Conservation (phyloP, 371 early-diverging fungal species). For the Syncephalastrum contaminatum region DNA sequence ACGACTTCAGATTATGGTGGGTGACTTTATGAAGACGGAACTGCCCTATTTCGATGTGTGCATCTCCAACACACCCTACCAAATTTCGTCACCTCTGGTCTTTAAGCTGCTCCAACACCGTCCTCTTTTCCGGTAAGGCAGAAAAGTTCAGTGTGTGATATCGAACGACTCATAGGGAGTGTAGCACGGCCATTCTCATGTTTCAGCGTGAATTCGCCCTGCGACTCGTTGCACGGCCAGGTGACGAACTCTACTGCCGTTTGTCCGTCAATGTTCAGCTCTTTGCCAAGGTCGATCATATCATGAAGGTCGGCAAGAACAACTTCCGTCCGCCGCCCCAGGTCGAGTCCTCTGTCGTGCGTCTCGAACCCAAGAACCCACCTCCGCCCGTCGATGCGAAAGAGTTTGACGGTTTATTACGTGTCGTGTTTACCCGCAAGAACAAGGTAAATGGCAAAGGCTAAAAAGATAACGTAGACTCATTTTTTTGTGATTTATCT, state of each 20-base stretch:
- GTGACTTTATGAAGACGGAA: constrained; percentile 97
- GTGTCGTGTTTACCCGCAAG: constrained; percentile 95
- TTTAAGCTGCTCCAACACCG: constrained; percentile 97
- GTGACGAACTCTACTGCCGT: constrained; percentile 93
- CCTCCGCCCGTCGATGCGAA: constrained; percentile 94
- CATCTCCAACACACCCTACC: constrained; percentile 99
- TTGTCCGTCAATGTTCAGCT: constrained; percentile 98
- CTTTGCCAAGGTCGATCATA: constrained; percentile 93
- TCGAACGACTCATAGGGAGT: neutral
- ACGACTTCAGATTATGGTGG: constrained; percentile 94
- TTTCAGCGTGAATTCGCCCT: constrained; percentile 99
- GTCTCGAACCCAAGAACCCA: constrained; percentile 93
- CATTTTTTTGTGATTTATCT: neutral
- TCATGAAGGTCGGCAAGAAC: constrained; percentile 98
- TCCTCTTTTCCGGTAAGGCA: constrained; percentile 75
- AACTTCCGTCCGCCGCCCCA: constrained; percentile 99
- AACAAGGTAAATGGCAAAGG: constrained; percentile 70
- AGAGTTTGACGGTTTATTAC: constrained; percentile 98
- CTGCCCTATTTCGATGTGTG: constrained; percentile 99
- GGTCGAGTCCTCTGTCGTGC: constrained; percentile 97
- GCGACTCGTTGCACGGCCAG: constrained; percentile 96
- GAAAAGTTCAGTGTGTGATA: neutral
- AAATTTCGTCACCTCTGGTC: constrained; percentile 95
- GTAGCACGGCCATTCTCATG: constrained; percentile 94
- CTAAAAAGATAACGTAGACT: too few species aligned